phyloP scores from a whole-genome alignment of 2,329 filamentous ascomycete species.

The Phyllosticta citrichinensis region DNA sequence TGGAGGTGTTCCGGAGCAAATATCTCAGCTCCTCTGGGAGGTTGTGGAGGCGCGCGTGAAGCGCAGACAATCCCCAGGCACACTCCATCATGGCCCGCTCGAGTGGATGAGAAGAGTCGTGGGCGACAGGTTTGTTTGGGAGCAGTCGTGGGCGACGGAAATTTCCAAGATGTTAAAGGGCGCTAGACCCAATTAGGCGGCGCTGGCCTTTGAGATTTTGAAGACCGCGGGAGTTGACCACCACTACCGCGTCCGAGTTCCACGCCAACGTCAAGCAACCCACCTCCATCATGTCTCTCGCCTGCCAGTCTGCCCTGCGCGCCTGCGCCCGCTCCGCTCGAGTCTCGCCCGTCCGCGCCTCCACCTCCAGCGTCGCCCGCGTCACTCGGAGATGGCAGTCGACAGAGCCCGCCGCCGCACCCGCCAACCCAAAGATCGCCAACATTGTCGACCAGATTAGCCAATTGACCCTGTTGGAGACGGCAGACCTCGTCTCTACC shows the following conservation, averaged over 20 bases:
- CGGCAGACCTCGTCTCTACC: slow-evolving; percentile 85
- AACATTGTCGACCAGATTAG: slow-evolving; percentile 98
- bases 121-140: slow-evolving; percentile 11
- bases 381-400: slow-evolving; percentile 73
- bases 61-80: slow-evolving; percentile 8
- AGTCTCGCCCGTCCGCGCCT: slow-evolving; percentile 20
- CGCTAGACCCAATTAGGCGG: slow-evolving; percentile 16
- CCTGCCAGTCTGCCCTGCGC: slow-evolving; percentile 34
- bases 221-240: slow-evolving; percentile 10
- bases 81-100: slow-evolving; percentile 7
- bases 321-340: slow-evolving; percentile 32
- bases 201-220: slow-evolving; percentile 15
- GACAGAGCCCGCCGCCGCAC: slow-evolving; percentile 54
- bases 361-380: slow-evolving; percentile 24
- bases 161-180: slow-evolving; percentile 15
- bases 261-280: slow-evolving; percentile 14
- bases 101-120: neutral
- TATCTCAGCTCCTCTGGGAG: slow-evolving; percentile 62
- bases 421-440: slow-evolving; percentile 79
- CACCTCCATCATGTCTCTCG: slow-evolving; percentile 31
- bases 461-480: slow-evolving; percentile 94
- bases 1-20: slow-evolving; percentile 53
- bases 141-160: neutral
- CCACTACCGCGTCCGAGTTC: neutral
- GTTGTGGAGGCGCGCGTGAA: slow-evolving; percentile 35